Evolutionary conservation across 805 yeast genomes (phyloP), one percentile per base, ranked within the genome.

Genomic region (Schizosaccharomyces octosporus): DNA sequence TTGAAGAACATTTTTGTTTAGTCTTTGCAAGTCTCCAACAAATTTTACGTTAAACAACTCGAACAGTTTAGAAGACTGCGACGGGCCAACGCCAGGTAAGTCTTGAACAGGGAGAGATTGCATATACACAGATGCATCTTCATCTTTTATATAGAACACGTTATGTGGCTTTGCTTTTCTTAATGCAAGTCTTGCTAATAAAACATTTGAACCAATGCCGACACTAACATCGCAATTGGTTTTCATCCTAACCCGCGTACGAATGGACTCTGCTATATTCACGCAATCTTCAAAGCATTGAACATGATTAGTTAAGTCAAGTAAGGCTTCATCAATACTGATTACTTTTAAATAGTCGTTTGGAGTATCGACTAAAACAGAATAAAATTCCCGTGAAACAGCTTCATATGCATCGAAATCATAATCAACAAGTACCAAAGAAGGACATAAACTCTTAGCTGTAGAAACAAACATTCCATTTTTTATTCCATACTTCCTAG

Each of bases 401-500:
- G 67, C 66, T 68, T 85, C 93, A 68, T 88, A 88, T 5, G 78
- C 77, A 4, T 76, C 80, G 70, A 89, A 90, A 63, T 87, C 84
- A 69, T 88, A 89, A 3, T 80, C 82, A 17, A 90, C 67, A 27
- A 79, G 74, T 0, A 79, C 72, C 36, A 89, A 68, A 2, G 79
- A 72, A 0, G 90, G 93, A 66, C 96, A 85, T 43, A 79, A 62
- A 39, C 70, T 69, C 63, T 71, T 74, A 0, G 97, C 97, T 1
- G 73, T 64, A 0, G 80, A 72, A 3, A 87, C 78, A 96, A 96
- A 90, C 90, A 84, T 85, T 0, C 97, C 97, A 69, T 90, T 89
- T 41, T 69, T 73, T 4, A 90, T 82, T 0, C 97, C 97, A 62
- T 64, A 73, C 6, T 73, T 67, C 29, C 97, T 75, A 0, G 97